phyloP scores from a whole-genome alignment of 371 early-diverging fungal species.

The Paramicrosporidium saccamoebae region DNA sequence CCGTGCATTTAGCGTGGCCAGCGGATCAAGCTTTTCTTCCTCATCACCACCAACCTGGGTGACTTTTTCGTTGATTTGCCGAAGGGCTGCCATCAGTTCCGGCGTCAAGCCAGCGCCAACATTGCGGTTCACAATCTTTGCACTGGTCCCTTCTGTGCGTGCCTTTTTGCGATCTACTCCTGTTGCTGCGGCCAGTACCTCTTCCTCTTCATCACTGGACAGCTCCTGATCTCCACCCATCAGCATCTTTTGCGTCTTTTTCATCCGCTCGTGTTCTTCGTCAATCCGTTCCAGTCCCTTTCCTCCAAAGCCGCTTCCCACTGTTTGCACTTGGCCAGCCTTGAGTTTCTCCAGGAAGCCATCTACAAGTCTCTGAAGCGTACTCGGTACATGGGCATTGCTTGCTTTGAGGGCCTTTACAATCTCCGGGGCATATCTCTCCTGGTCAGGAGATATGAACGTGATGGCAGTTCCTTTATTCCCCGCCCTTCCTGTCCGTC shows the following conservation, averaged over 20 bases:
- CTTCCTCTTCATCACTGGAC: conserved; percentile 31
- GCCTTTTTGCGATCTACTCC: conserved; percentile 1
- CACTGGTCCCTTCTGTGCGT: conserved; percentile 4
- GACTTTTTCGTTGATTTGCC: not conserved
- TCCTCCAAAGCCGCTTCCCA: conserved; percentile 68
- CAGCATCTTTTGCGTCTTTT: conserved; percentile 58
- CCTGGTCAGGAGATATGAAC: conserved; percentile 72
- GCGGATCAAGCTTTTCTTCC: conserved; percentile 1
- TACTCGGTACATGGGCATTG: conserved; percentile 27
- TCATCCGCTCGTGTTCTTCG: conserved; percentile 56
- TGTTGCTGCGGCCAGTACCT: conserved; percentile 10
- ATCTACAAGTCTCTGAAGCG: conserved; percentile 37
- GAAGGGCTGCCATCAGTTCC: not conserved
- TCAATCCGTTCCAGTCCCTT: conserved; percentile 81
- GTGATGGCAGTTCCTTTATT: conserved; percentile 86
- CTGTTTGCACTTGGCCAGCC: conserved; percentile 56
- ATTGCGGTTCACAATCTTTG: conserved; percentile 4
- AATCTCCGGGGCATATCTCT: conserved; percentile 65
- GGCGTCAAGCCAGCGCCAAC: conserved; percentile 1
- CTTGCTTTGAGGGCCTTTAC: conserved; percentile 53
- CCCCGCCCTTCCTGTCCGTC: conserved; percentile 93
- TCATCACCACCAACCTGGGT: not conserved
- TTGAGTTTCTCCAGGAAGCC: conserved; percentile 52
- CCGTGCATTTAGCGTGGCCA: conserved; percentile 1
- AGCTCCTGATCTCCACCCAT: conserved; percentile 26